phyloP scores from a whole-genome alignment of 1,284 basidiomycete species.

The Fomitopsis pinicola region DNA sequence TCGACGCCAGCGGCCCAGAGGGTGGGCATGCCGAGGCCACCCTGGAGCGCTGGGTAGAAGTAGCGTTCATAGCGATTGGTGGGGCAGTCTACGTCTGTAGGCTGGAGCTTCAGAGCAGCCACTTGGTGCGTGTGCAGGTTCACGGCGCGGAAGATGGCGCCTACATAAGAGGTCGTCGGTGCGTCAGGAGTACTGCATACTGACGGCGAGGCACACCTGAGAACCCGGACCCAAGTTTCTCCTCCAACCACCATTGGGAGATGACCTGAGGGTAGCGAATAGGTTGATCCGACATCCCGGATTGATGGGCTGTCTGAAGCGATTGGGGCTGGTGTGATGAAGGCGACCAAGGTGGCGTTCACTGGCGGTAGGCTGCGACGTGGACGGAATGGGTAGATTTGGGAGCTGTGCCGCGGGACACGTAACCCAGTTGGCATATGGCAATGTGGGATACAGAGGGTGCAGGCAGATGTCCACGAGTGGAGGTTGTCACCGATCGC shows the following conservation, averaged over 20 bases:
- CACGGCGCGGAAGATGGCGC: slow-evolving; percentile 61
- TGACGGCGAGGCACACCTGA: slow-evolving; percentile 15
- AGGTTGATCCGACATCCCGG: neutral
- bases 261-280: slow-evolving; percentile 23
- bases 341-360: neutral
- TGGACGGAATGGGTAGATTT: neutral
- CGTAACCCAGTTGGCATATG: neutral
- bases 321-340: neutral
- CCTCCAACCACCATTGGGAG: slow-evolving; percentile 27
- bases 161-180: slow-evolving; percentile 27
- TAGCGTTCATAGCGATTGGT: slow-evolving; percentile 67
- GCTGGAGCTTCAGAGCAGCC: slow-evolving; percentile 72
- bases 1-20: slow-evolving; percentile 58
- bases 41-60: slow-evolving; percentile 68
- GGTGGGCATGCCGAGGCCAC: slow-evolving; percentile 67
- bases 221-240: slow-evolving; percentile 31
- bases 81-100: slow-evolving; percentile 62
- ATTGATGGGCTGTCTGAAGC: neutral
- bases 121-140: slow-evolving; percentile 50
- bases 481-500: neutral
- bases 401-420: neutral
- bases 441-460: neutral
- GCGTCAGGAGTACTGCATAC: neutral
- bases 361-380: neutral
- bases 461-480: neutral